Evolutionary conservation across 805 yeast species (phyloP).

Genomic region (Candida oleophila): DNA sequence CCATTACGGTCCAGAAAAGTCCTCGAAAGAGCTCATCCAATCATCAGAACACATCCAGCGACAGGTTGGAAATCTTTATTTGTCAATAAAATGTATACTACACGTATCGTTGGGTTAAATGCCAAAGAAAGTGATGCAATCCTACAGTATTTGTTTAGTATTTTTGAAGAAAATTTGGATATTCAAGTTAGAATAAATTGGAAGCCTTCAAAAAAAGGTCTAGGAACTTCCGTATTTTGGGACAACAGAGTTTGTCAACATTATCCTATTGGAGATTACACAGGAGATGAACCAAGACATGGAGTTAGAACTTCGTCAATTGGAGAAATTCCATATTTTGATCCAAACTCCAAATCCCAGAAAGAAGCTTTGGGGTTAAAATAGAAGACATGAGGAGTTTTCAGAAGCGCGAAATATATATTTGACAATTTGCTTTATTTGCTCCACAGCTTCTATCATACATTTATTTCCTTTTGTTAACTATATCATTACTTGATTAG

Average conservation of each 20-base stretch:
- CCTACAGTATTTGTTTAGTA: conserved; percentile 32
- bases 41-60: conserved; percentile 39
- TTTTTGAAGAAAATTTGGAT: conserved; percentile 33
- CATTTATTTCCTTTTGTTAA: too few species aligned
- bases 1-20: conserved; percentile 26
- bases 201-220: conserved; percentile 27
- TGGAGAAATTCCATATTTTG: conserved; percentile 54
- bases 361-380: conserved; percentile 51
- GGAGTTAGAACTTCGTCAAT: conserved; percentile 46
- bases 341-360: conserved; percentile 49
- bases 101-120: conserved; percentile 37
- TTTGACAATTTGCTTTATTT: too few species aligned
- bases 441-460: too few species aligned
- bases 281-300: conserved; percentile 26
- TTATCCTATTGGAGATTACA: conserved; percentile 31
- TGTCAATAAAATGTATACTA: conserved; percentile 34
- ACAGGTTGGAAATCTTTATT: conserved; percentile 36
- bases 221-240: conserved; percentile 36
- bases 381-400: too few species aligned
- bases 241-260: conserved; percentile 39
- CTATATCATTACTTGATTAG: too few species aligned
- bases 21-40: conserved; percentile 34
- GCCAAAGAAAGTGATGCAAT: conserved; percentile 35
- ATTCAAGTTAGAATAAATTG: conserved; percentile 37
- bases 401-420: too few species aligned